Evolutionary conservation across 73 alveolate species (phyloP), one percentile per base, ranked within the genome.

Genomic region (Tetrahymena malaccensis): DNA sequence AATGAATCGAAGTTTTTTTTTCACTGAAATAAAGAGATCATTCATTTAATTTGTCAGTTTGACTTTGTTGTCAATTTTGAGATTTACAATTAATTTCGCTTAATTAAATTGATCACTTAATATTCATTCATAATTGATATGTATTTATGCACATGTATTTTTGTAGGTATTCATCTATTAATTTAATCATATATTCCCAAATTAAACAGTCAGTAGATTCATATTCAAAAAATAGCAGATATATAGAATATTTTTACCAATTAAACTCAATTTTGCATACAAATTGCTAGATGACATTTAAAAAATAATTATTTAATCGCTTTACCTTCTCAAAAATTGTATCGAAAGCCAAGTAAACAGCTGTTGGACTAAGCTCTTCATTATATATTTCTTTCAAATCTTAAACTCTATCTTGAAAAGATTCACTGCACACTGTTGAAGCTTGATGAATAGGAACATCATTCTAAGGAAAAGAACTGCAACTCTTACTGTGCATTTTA

Each of bases 351-450:
- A 95, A 50, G n/a, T 95, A 94, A 85, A 95, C 95, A 34, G 93
- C 58, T 7, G 97, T 95, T 95, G 97, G 97, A 89, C 94, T 50
- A 94, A 95, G 35, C 55, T 95, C 97, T 89, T 95, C 97, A 50
- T 95, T 95, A 38, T 95, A 95, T 8, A 95, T 89, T 93, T 95
- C 97, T 19, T 50, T 58, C 44, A 43, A 44, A 35, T 95, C 97
- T n/a, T 43, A 43, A 40, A 85, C 93, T 95, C 95, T 43, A 19
- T 85, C 44, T 70, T 70, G 37, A 7, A 27, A 70, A 31, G 89
- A 70, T 70, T 70, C 89, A n/a, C 89, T 70, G 43, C 89, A 70
- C 4, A 70, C 89, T 19, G 89, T 70, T 27, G 89, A 70, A 70
- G 89, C 89, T 70, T 70, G 89, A 70, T 70, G 89, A 25, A 70